Evolutionary conservation across 352 stramenopile genomes (phyloP).

Genomic region (Pythium biforme): DNA sequence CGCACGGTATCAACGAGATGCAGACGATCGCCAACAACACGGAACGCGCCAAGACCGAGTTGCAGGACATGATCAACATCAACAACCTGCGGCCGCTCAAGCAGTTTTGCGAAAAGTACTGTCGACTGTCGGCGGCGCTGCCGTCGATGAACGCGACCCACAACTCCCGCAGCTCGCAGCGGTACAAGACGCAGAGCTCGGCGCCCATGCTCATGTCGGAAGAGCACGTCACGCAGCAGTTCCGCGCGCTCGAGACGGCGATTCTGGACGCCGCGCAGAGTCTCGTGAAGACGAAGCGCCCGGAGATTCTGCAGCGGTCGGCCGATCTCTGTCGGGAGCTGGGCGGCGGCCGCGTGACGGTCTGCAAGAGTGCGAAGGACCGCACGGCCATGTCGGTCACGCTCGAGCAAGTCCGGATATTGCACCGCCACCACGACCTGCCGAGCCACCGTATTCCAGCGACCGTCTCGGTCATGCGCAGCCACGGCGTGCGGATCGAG

Average conservation of each 20-base stretch:
- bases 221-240: conserved; percentile 68
- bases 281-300: conserved; percentile 84
- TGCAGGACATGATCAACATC: conserved; percentile 90
- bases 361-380: conserved; percentile 98
- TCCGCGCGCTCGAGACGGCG: conserved; percentile 55
- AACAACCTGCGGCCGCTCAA: conserved; percentile 81
- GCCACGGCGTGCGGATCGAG: conserved; percentile 84
- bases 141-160: conserved; percentile 29
- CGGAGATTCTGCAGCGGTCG: conserved; percentile 80
- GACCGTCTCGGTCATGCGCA: conserved; percentile 87
- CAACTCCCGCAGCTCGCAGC: conserved; percentile 30
- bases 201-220: conserved; percentile 58
- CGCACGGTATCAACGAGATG: conserved; percentile 94
- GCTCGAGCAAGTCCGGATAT: conserved; percentile 91
- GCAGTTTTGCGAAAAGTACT: conserved; percentile 84
- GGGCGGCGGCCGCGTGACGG: conserved; percentile 90
- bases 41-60: conserved; percentile 82
- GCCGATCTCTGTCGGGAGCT: conserved; percentile 84
- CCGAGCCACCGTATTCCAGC: conserved; percentile 67
- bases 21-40: conserved; percentile 93
- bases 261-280: conserved; percentile 81
- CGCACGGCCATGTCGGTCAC: conserved; percentile 97
- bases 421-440: conserved; percentile 83
- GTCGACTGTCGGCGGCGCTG: conserved; percentile 54
- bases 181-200: conserved; percentile 56